Evolutionary conservation across 129 eudicot species (phyloP).

Genomic region (Saussurea involucrata): DNA sequence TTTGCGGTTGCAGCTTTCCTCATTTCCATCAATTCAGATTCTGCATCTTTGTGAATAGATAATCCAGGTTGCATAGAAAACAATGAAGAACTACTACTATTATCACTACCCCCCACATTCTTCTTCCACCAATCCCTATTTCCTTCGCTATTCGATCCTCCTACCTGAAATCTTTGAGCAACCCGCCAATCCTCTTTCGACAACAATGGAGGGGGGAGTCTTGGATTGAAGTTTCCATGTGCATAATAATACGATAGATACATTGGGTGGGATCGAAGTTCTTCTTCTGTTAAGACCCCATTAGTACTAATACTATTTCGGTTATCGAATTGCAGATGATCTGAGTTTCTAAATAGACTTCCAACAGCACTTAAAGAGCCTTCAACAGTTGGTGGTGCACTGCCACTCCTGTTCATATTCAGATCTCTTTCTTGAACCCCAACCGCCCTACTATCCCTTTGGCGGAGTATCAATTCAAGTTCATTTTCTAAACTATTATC

Average conservation of each 20-base stretch:
- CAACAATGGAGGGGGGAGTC: conserved; percentile 72
- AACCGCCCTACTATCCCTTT: conserved; percentile 33
- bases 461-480: conserved; percentile 55
- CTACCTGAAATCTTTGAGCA: conserved; percentile 66
- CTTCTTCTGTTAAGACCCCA: conserved; percentile 57
- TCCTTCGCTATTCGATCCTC: conserved; percentile 50
- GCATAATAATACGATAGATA: conserved; percentile 67
- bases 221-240: conserved; percentile 58
- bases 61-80: conserved; percentile 59
- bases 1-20: conserved; percentile 44
- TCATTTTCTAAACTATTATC: conserved; percentile 49
- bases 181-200: conserved; percentile 79
- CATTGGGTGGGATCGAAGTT: conserved; percentile 67
- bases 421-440: conserved; percentile 51
- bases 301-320: conserved; percentile 22
- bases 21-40: conserved; percentile 55
- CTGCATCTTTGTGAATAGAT: conserved; percentile 36
- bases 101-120: conserved; percentile 19
- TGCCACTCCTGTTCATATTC: conserved; percentile 67
- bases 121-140: conserved; percentile 45
- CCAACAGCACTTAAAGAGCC: conserved; percentile 68
- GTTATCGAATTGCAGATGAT: conserved; percentile 22
- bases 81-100: conserved; percentile 47
- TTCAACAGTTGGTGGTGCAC: conserved; percentile 88
- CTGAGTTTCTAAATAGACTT: conserved; percentile 45